Base-by-base conservation (phyloP, 768 basidiomycete species). In the Tricholoma saponaceum region DNA sequence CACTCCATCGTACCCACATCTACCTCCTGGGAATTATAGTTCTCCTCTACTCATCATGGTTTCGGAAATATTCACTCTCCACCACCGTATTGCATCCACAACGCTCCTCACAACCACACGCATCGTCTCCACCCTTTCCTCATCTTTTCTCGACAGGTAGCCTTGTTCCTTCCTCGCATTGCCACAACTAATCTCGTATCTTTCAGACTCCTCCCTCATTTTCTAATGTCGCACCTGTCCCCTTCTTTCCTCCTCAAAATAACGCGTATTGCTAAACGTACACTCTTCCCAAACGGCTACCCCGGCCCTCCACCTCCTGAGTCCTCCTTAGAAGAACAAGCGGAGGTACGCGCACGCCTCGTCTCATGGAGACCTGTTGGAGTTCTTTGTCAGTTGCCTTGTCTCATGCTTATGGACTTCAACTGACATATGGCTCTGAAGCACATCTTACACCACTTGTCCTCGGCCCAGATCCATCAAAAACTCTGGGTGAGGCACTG, bases 201-300 rank as follows among this genome's bases (percentile, higher is more conserved):
- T 12, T 54, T 25, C 59, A 89, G 90, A 52, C 77, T 94, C 59
- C 74, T 95, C 25, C 86, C 86, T 0, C 82, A 89, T 66, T 64
- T 91, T 51, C 72, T 97, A 50, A 77, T 79, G 60, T 76, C 75
- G 0, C 71, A 79, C 18, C 72, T 89, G 55, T 75, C 83, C 1
- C 74, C 83, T 5, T 59, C 74, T 5, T 79, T 81, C 51, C 68
- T 91, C 23, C 76, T 87, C 18, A 75, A 74, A 30, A 68, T 81
- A 25, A 74, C 85, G 35, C 80, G 83, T 35, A 66, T 79, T 4
- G 72, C 84, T 13, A 92, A 90, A 64, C 79, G 79, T 8, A 80
- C 87, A 7, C 77, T 98, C 25, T 98, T 96, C 67, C 95, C 96
- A 3, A 85, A 86, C 60, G 95, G 96, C 13, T 92, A 92, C 72